phyloP scores from a whole-genome alignment of 768 basidiomycete species.

The Coprinellus aureogranulatus region DNA sequence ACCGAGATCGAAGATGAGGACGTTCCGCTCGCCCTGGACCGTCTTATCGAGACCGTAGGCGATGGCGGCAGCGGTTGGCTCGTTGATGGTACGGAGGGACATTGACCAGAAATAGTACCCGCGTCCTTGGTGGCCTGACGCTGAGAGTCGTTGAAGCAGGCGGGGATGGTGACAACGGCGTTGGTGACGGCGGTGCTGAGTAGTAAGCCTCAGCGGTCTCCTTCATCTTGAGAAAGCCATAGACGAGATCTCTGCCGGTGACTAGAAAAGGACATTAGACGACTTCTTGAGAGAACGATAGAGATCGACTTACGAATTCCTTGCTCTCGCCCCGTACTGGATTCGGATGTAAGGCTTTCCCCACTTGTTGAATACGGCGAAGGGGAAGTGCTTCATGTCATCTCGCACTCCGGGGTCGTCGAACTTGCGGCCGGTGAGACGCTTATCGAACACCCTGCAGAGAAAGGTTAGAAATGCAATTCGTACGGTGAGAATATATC shows the following conservation, averaged over 20 bases:
- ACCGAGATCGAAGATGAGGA: conserved; percentile 97
- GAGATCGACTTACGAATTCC: conserved; percentile 73
- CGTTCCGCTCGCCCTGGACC: conserved; percentile 84
- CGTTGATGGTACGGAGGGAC: conserved; percentile 99
- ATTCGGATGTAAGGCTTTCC: conserved; percentile 89
- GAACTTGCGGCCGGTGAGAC: conserved; percentile 88
- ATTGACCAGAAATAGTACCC: conserved; percentile 92
- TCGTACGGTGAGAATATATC: conserved; percentile 38
- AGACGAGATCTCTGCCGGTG: conserved; percentile 95
- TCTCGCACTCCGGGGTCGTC: conserved; percentile 80
- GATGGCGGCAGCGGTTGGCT: conserved; percentile 97
- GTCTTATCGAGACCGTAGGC: conserved; percentile 98
- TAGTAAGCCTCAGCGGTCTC: conserved; percentile 96
- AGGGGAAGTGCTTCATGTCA: conserved; percentile 90
- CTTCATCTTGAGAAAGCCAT: conserved; percentile 98
- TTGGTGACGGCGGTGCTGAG: conserved; percentile 79
- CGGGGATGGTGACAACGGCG: conserved; percentile 94
- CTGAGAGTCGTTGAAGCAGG: conserved; percentile 99
- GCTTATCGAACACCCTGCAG: no score
- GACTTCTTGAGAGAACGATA: conserved; percentile 20
- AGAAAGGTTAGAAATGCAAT: no score
- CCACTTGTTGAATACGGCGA: conserved; percentile 80
- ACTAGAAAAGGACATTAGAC: conserved; percentile 39
- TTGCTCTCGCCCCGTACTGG: conserved; percentile 89
- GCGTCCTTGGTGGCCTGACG: conserved; percentile 99